These are phyloP conservation scores for Wallemia hederae DNA, from an alignment of 1,284 basidiomycete species.

Conservation along the genomic window DNA sequence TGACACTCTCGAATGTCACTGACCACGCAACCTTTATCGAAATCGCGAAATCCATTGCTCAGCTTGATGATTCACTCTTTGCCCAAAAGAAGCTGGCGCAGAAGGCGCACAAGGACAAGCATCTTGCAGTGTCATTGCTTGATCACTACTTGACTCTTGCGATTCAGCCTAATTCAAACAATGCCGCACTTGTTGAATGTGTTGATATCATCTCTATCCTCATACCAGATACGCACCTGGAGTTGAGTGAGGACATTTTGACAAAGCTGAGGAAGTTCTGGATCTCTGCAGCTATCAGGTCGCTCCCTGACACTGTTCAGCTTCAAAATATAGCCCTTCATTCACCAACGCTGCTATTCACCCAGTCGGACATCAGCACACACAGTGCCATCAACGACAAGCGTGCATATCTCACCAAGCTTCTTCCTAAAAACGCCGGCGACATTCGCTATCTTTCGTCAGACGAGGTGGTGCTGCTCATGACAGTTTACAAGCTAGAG, in stretches of 20 bases:
- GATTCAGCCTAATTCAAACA: background rate
- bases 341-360: background rate
- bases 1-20: conserved; percentile 55
- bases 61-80: conserved; percentile 19
- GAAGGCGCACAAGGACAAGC: conserved; percentile 4
- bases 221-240: conserved; percentile 29
- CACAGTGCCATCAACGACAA: conserved; percentile 29
- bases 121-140: background rate
- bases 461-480: conserved; percentile 60
- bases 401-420: conserved; percentile 29
- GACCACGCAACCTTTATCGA: conserved; percentile 52
- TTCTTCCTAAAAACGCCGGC: conserved; percentile 36
- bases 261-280: background rate
- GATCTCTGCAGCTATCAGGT: too few species aligned
- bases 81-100: conserved; percentile 10
- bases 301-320: background rate
- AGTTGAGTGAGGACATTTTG: conserved; percentile 57
- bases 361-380: background rate
- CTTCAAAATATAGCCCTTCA: background rate
- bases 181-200: background rate
- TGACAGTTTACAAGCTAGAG: conserved; percentile 71
- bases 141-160: background rate
- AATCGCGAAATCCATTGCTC: conserved; percentile 54
- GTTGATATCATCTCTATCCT: conserved; percentile 54
- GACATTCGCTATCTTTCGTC: conserved; percentile 49